Base-by-base conservation (phyloP, 2,329 filamentous ascomycete species). In the Hymenoscyphus repandus region DNA sequence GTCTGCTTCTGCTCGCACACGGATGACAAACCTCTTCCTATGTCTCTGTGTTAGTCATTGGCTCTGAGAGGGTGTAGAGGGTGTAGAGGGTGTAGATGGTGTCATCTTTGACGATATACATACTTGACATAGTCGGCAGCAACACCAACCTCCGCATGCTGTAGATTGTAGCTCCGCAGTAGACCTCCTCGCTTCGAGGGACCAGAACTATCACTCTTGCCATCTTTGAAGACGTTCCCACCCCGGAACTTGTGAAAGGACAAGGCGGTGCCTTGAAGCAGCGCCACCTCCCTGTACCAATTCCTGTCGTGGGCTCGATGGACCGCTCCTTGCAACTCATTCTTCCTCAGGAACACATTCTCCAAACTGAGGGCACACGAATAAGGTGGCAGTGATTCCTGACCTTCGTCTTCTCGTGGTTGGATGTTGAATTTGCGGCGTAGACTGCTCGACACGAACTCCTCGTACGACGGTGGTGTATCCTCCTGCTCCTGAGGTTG, bases 101-200 rank as follows among this genome's bases (percentile, higher is more conserved):
- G n/a, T n/a, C n/a, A n/a, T n/a, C n/a, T n/a, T 30, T 15, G 10
- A 41, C 15, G n/a, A 47, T 44, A 13, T 44, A 73, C 78, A 60
- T 68, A 83, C 77, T 88, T 87, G 60, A 78, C 75, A 64, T 87
- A 85, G 66, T 90, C 86, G 13, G 81, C 78, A 9, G 87, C 86
- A 54, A 90, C 78, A 10, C 86, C 86, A 18, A 86, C 80, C 66
- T 90, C 86, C 18, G 86, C 86, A 64, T 90, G 83, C 56, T 88
- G 78, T 43, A 90, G 73, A 47, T 82, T 86, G 64, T 88, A 90
- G n/a, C 76, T 78, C 64, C 75, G 79, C 56, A 88, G 71, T 34
- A 89, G 68, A 49, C 73, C 73, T 17, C 78, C 79, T 53, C 69
- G 74, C 57, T 70, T 76, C 39, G 77, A 67, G 71, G 68, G 84